Percentiles rank a stretch among this genome's conserved stretches.
phyloP scores from a whole-genome alignment of 371 early-diverging fungal genomes.

The Lichtheimia hyalospora region DNA sequence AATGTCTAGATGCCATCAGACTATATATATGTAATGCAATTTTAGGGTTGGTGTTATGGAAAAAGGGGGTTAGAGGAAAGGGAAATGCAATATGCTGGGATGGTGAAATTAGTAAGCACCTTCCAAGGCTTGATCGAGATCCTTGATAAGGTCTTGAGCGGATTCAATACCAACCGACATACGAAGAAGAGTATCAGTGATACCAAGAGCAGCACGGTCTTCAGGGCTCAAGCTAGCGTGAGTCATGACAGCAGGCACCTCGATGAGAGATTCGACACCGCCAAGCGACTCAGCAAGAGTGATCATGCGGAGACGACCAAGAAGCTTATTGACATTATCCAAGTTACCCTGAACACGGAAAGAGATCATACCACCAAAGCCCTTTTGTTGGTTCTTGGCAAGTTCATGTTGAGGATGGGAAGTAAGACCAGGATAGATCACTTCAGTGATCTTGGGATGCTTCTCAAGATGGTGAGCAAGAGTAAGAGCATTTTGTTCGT shows the following conservation, averaged over 20 bases:
- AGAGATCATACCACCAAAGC: conserved; percentile 88
- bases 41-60: too few relatives aligned
- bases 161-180: conserved; percentile 86
- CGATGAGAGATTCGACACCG: conserved; percentile 84
- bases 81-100: too few relatives aligned
- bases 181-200: conserved; percentile 83
- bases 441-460: conserved; percentile 63
- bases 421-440: conserved; percentile 84
- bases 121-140: conserved; percentile 61
- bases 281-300: conserved; percentile 86
- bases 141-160: conserved; percentile 73
- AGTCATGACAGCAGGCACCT: conserved; percentile 86
- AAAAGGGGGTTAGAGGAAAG: background rate
- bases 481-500: conserved; percentile 82
- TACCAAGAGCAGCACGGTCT: conserved; percentile 73
- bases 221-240: conserved; percentile 82
- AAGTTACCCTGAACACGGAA: conserved; percentile 80
- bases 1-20: background rate
- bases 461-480: conserved; percentile 72
- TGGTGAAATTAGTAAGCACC: conserved; percentile 30
- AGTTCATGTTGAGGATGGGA: conserved; percentile 84
- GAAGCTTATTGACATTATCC: conserved; percentile 69
- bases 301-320: conserved; percentile 68
- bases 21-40: background rate
- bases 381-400: conserved; percentile 74